A percentile compares a stretch with the other conserved stretches of the same genome.
These are phyloP conservation scores for Aureobasidium sp. DNA, from an alignment of 2,329 filamentous ascomycete species.

Conservation along the genomic window DNA sequence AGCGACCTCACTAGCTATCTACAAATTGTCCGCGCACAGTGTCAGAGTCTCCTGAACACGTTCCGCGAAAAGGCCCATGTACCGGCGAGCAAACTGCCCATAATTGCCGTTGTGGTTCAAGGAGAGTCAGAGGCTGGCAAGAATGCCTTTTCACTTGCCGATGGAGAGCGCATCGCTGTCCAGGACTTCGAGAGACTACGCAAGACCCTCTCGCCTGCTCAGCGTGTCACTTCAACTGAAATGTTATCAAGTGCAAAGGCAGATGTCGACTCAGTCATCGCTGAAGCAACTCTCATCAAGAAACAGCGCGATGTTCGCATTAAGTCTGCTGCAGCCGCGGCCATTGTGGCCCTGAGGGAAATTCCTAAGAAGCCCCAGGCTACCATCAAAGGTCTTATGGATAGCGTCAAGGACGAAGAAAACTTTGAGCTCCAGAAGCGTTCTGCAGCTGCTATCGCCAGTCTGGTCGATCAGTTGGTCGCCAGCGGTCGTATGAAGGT, in stretches of 20 bases:
- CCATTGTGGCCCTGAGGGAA: conserved; percentile 75
- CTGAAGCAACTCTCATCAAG: conserved; percentile 72
- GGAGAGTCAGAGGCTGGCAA: conserved; percentile 87
- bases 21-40: conserved; percentile 83
- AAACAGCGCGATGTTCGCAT: conserved; percentile 77
- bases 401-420: conserved; percentile 92
- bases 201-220: conserved; percentile 79
- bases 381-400: conserved; percentile 96
- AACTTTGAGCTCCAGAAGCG: conserved; percentile 80
- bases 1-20: conserved; percentile 84
- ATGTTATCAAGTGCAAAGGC: conserved; percentile 69
- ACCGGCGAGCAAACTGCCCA: conserved; percentile 63
- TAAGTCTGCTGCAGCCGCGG: conserved; percentile 76
- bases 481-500: conserved; percentile 70
- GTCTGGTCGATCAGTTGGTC: conserved; percentile 79
- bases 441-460: conserved; percentile 75
- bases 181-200: conserved; percentile 83
- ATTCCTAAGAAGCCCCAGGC: conserved; percentile 89
- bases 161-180: conserved; percentile 78
- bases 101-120: conserved; percentile 83
- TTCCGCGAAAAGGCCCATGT: conserved; percentile 90
- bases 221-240: conserved; percentile 74
- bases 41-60: conserved; percentile 77
- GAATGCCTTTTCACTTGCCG: conserved; percentile 78
- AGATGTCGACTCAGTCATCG: conserved; percentile 62